These are phyloP conservation scores for Butyriboletus appendiculatus DNA, from an alignment of 1,284 basidiomycete genomes.

Conservation along the genomic window DNA sequence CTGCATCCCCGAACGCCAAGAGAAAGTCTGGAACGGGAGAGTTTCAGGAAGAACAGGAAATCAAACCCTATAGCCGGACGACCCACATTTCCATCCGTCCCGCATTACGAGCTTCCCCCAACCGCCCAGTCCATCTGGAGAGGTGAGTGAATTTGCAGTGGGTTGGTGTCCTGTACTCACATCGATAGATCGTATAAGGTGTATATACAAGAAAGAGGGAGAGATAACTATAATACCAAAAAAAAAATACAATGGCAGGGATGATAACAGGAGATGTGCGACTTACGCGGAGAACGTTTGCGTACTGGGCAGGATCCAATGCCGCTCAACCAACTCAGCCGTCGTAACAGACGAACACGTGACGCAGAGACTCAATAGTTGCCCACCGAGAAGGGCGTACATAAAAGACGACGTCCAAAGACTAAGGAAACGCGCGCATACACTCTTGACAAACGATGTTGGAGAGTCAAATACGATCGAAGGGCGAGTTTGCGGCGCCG, in stretches of 20 bases:
- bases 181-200: conserved; percentile 82
- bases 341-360: conserved; percentile 57
- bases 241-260: not conserved
- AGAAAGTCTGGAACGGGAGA: conserved; percentile 58
- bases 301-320: conserved; percentile 75
- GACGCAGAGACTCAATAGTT: conserved; percentile 25
- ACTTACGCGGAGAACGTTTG: conserved; percentile 78
- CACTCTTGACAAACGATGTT: conserved; percentile 14
- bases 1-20: conserved; percentile 74
- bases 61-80: not conserved
- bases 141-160: not conserved
- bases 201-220: conserved; percentile 74
- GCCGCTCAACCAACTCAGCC: conserved; percentile 64
- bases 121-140: conserved; percentile 70
- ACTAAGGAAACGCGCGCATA: conserved; percentile 24
- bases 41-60: not conserved
- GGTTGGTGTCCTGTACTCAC: conserved; percentile 39
- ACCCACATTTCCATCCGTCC: conserved; percentile 87
- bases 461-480: conserved; percentile 26
- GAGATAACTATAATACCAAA: conserved; percentile 59
- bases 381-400: conserved; percentile 31
- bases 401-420: conserved; percentile 31
- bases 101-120: conserved; percentile 69
- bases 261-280: not conserved
- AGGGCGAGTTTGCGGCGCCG: conserved; percentile 14